Conservation (phyloP, 2,329 filamentous ascomycete genomes). For the Talaromyces atroroseus region DNA sequence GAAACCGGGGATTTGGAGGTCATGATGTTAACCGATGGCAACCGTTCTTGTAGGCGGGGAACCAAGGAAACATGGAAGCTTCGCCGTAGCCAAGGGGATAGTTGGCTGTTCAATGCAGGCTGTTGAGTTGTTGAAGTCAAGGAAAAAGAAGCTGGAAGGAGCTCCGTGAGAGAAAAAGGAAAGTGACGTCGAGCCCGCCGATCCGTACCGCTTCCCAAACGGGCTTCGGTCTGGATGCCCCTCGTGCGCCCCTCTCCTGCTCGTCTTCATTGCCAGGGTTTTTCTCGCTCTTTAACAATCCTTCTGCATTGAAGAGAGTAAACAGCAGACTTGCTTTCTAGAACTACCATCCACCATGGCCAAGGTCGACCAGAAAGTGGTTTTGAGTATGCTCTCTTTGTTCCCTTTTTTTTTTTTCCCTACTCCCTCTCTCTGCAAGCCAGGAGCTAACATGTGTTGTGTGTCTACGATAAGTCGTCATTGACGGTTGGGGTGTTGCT, state of each 20-base stretch:
- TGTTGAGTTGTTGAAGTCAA: too few species aligned
- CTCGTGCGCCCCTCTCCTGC: slow-evolving; percentile 8
- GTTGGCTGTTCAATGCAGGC: too few species aligned
- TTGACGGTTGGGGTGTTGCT: slow-evolving; percentile 96
- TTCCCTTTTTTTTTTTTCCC: slow-evolving; percentile 11
- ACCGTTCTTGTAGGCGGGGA: background rate
- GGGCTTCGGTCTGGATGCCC: slow-evolving; percentile 14
- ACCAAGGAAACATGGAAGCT: background rate
- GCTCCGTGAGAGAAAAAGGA: slow-evolving; percentile 19
- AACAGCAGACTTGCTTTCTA: too few species aligned
- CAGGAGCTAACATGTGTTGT: slow-evolving; percentile 34
- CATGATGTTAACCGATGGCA: slow-evolving; percentile 20
- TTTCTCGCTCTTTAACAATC: background rate
- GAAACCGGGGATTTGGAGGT: slow-evolving; percentile 29
- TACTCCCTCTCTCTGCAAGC: background rate
- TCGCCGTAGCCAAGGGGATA: background rate
- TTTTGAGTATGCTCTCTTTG: slow-evolving; percentile 52
- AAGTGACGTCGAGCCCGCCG: slow-evolving; percentile 25
- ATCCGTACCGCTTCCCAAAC: slow-evolving; percentile 27
- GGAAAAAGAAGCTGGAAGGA: too few species aligned
- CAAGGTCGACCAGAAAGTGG: slow-evolving; percentile 63
- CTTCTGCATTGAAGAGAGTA: background rate
- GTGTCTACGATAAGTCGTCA: slow-evolving; percentile 64
- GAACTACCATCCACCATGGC: slow-evolving; percentile 46
- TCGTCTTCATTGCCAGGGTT: background rate